phyloP scores from a whole-genome alignment of 352 stramenopile genomes.

The Blastocystis sp. region DNA sequence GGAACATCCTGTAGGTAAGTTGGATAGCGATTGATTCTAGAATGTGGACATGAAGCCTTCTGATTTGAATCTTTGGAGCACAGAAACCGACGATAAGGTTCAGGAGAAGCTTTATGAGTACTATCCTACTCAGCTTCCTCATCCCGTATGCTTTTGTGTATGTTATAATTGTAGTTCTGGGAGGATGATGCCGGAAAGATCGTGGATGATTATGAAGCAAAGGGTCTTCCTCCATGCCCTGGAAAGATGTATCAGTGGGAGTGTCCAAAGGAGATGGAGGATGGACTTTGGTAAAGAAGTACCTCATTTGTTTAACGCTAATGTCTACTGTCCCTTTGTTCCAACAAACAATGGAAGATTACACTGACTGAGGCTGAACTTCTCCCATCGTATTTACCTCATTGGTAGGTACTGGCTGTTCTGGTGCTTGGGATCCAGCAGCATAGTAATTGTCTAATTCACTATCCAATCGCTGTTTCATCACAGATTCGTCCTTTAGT shows the following conservation, averaged over 20 bases:
- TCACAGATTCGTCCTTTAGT: background rate
- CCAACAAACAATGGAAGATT: background rate
- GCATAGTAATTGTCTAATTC: slow-evolving; percentile 36
- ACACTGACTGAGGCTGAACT: background rate
- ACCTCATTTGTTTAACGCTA: slow-evolving; percentile 5
- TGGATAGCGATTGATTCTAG: background rate
- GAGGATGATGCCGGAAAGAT: slow-evolving; percentile 43
- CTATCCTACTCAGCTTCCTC: background rate
- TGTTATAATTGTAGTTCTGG: slow-evolving; percentile 27
- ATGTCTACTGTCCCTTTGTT: background rate
- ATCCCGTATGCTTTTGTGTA: slow-evolving; percentile 13
- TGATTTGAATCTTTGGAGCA: slow-evolving; percentile 39
- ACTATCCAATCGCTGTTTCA: slow-evolving; percentile 25
- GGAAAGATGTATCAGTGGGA: slow-evolving; percentile 61
- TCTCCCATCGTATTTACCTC: background rate
- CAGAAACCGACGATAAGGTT: slow-evolving; percentile 31
- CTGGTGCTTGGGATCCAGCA: background rate
- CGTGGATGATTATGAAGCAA: slow-evolving; percentile 40
- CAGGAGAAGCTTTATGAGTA: slow-evolving; percentile 21
- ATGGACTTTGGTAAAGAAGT: slow-evolving; percentile 21
- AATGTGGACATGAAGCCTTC: slow-evolving; percentile 15
- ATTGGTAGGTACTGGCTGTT: background rate
- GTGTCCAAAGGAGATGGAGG: slow-evolving; percentile 58
- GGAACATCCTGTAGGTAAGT: slow-evolving; percentile 22
- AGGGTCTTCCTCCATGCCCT: slow-evolving; percentile 56